Evolutionary conservation across 2,329 filamentous ascomycete genomes (phyloP), one percentile per base, ranked within the genome.

Genomic region (Aureobasidium musti): DNA sequence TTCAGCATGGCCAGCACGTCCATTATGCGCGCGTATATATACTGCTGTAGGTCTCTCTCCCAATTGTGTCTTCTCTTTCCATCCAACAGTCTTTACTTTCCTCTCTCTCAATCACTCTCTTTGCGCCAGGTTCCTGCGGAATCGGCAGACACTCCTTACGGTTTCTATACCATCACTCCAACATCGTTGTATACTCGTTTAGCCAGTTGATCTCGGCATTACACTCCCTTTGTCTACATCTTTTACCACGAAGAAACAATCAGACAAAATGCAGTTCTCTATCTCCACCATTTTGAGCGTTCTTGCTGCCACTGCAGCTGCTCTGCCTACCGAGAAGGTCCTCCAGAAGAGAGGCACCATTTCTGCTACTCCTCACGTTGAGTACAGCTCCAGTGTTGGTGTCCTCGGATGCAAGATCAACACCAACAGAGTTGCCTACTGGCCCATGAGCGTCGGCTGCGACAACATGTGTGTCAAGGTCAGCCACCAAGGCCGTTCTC

Each of bases 351-450:
- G 61, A 64, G 67, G 49, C 17, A 54, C 60, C 41, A 67, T 70
- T 41, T 71, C 69, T 14, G 67, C 81, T 67, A 87, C 85, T 5
- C 85, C 85, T 37, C 85, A 87, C 73, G 82, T 82, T 69, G 76
- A 78, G 71, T 87, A 81, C 78, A 84, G 82, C 1, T 85, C 83
- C 19, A 85, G 83, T 4, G 75, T 86, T 68, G 85, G 85, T 54
- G 85, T 86, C 4, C 76, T 86, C 7, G 85, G 85, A 60, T 87
- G 85, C 81, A 84, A 86, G 75, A 81, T 87, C 75, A 75, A 87
- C 77, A 86, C 81, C 68, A 82, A 87, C 79, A 84, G 84, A 49
- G 80, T 87, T 45, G 85, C 85, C 68, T 87, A 87, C 80, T 87
- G 84, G 83, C 86, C 86, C 7, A 73, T 72, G 28, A 73, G 78